Base-by-base conservation (phyloP, 2,329 filamentous ascomycete genomes). In the Aspergillus sp. region DNA sequence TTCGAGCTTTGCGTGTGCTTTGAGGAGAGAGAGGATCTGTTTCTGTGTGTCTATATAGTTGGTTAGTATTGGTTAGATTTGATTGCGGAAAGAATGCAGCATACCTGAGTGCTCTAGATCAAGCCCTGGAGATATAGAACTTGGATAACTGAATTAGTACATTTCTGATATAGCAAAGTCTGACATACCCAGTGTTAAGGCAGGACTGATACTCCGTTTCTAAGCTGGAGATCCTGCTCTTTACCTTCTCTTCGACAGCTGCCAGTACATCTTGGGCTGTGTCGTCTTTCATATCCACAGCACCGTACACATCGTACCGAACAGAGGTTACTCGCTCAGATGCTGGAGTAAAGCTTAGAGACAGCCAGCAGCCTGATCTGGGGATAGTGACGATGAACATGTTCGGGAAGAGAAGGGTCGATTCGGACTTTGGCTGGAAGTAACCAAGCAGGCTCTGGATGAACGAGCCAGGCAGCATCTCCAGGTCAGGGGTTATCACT, bases 291-390 rank as follows among this genome's bases (percentile, higher is more conserved):
- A 3, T 24, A 3, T 56, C 37, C 22, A 11, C 15, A 5, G 15
- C 45, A 19, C 45, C 42, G 42, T 71, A 72, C 2, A 74, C 20
- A 37, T 75, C 72, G 46, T 68, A 73, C 51, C 72, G 68, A n/a
- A 74, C 42, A 1, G 61, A 49, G 0, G 70, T 71, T 34, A 48
- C 68, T 5, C 52, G 56, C 42, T 67, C 66, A 1, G 68, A 68
- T 0, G 59, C 51, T 1, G 72, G 71, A 8, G 70, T 27, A 9
- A 74, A 63, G 17, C 60, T 68, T 19, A 75, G 13, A 1, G 63
- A 61, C 7, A 68, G 59, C 62, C 65, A 70, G 2, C 66, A 42
- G 13, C 42, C 41, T 4, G 55, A 53, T 37, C 63, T 37, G 30
- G 62, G 51, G 15, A 73, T 58, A 1, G 59, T 56, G 30, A 67